phyloP scores from a whole-genome alignment of 768 basidiomycete species.

The Exidia glandulosa region DNA sequence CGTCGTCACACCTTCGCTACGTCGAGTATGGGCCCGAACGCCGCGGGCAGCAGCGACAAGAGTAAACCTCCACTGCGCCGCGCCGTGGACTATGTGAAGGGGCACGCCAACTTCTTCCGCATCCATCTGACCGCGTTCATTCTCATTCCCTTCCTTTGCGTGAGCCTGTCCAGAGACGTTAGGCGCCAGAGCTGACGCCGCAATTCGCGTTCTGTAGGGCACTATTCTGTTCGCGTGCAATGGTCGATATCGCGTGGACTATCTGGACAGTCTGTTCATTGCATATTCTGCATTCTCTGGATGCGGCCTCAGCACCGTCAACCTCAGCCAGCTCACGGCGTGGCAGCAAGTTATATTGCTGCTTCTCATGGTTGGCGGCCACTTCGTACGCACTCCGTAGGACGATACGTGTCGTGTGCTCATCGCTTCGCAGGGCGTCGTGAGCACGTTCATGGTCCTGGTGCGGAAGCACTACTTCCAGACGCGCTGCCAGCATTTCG shows the following conservation, averaged over 20 bases:
- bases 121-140: conserved; percentile 21
- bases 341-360: conserved; percentile 23
- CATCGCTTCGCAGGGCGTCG: too few relatives aligned
- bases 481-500: not conserved
- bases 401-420: too few relatives aligned
- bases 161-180: too few relatives aligned
- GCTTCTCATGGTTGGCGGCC: conserved; percentile 22
- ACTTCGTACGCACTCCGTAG: too few relatives aligned
- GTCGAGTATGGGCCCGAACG: not conserved
- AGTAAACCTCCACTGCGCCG: not conserved
- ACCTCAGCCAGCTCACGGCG: conserved; percentile 20
- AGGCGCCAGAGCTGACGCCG: not conserved
- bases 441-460: not conserved
- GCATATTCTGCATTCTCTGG: conserved; percentile 24
- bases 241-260: conserved; percentile 19
- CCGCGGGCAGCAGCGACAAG: not conserved
- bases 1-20: too few relatives aligned
- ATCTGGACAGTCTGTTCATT: conserved; percentile 24
- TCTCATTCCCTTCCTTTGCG: conserved; percentile 10
- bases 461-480: conserved; percentile 1
- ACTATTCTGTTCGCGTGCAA: conserved; percentile 20
- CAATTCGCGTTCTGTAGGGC: conserved; percentile 11
- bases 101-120: conserved; percentile 20
- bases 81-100: not conserved
- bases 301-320: conserved; percentile 23